Evolutionary conservation across 768 basidiomycete species (phyloP).

Genomic region (Suillus sp.): DNA sequence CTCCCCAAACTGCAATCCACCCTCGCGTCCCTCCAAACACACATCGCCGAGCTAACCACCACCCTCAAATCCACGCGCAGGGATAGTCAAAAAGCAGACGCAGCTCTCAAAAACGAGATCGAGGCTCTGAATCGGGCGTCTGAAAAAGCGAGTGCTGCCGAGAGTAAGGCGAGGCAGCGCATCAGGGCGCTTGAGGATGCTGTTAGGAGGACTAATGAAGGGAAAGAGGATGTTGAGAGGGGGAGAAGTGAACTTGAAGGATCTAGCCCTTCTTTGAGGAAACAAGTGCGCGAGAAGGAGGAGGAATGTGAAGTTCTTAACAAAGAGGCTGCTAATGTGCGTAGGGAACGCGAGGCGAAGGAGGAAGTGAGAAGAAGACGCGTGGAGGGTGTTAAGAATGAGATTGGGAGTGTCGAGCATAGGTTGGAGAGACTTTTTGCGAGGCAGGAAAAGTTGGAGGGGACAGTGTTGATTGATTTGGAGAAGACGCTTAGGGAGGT

Average conservation of each 20-base stretch:
- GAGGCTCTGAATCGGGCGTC: conserved; percentile 80
- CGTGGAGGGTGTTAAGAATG: conserved; percentile 56
- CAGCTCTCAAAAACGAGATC: conserved; percentile 80
- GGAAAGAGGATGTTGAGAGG: conserved; percentile 48
- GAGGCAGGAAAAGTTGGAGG: conserved; percentile 70
- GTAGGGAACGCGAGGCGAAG: conserved; percentile 47
- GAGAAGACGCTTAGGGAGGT: conserved; percentile 66
- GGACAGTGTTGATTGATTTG: conserved; percentile 58
- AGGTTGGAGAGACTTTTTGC: conserved; percentile 67
- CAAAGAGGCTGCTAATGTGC: conserved; percentile 48
- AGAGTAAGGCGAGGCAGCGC: conserved; percentile 84
- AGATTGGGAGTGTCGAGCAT: conserved; percentile 55
- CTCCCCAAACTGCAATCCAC: conserved; percentile 65
- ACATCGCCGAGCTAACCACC: conserved; percentile 66
- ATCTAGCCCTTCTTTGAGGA: conserved; percentile 41
- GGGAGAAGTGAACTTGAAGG: conserved; percentile 40
- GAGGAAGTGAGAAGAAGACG: conserved; percentile 55
- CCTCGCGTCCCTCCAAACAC: conserved; percentile 60
- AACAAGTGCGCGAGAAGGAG: conserved; percentile 47
- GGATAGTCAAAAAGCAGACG: conserved; percentile 83
- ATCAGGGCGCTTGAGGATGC: conserved; percentile 87
- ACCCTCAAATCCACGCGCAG: conserved; percentile 78
- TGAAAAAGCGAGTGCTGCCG: conserved; percentile 74
- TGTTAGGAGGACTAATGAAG: conserved; percentile 72
- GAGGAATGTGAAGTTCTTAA: conserved; percentile 43